These are phyloP conservation scores for Scleromitrula shiraiana DNA, from an alignment of 2,329 filamentous ascomycete genomes.

Conservation along the genomic window DNA sequence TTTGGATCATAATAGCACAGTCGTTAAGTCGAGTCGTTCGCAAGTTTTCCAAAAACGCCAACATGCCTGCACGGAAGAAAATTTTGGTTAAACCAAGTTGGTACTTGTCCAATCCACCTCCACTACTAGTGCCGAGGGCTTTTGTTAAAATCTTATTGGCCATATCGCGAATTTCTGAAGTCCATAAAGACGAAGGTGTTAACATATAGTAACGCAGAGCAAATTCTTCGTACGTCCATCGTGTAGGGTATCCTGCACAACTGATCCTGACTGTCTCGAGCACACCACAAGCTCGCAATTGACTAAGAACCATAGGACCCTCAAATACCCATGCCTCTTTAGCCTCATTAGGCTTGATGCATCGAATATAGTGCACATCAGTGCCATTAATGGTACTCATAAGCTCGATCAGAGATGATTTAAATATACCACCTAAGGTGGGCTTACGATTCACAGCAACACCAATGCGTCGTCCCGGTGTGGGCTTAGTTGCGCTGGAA, in stretches of 20 bases:
- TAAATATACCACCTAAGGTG: slow-evolving; percentile 96
- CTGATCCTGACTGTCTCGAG: slow-evolving; percentile 97
- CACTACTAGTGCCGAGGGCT: slow-evolving; percentile 71
- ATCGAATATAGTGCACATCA: slow-evolving; percentile 97
- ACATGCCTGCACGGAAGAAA: slow-evolving; percentile 98
- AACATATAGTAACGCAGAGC: slow-evolving; percentile 97
- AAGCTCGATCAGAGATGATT: slow-evolving; percentile 92
- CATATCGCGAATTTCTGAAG: slow-evolving; percentile 87
- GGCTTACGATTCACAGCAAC: slow-evolving; percentile 93
- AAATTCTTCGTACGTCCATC: slow-evolving; percentile 99
- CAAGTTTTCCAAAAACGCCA: slow-evolving; percentile 92
- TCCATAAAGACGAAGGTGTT: slow-evolving; percentile 83
- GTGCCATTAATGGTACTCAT: slow-evolving; percentile 98
- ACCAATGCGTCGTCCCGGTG: slow-evolving; percentile 76
- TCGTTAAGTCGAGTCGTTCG: slow-evolving; percentile 85
- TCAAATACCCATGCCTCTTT: slow-evolving; percentile 98
- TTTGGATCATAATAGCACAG: slow-evolving; percentile 96
- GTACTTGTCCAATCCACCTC: slow-evolving; percentile 80
- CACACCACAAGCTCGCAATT: slow-evolving; percentile 96
- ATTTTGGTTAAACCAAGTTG: slow-evolving; percentile 97
- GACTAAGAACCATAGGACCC: slow-evolving; percentile 95
- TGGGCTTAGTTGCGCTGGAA: slow-evolving; percentile 68
- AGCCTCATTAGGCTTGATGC: slow-evolving; percentile 96
- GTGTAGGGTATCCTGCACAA: slow-evolving; percentile 90
- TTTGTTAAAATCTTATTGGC: slow-evolving; percentile 85